These are phyloP conservation scores for Mycena kentingensis DNA, from an alignment of 768 basidiomycete genomes.

Conservation along the genomic window DNA sequence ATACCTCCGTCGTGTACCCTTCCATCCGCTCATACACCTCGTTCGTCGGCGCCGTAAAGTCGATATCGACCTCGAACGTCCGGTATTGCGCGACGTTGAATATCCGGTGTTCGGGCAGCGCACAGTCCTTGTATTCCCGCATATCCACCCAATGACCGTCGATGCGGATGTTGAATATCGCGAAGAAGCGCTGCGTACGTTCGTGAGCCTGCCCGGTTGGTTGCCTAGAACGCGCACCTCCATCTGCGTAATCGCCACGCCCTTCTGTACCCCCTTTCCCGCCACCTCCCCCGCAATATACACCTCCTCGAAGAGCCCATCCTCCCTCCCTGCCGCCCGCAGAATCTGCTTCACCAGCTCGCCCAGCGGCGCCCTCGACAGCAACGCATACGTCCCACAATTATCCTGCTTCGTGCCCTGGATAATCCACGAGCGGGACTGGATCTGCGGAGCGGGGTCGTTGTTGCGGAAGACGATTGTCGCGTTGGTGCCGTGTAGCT, in stretches of 20 bases:
- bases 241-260: slow-evolving; percentile 20
- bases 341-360: slow-evolving; percentile 25
- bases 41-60: slow-evolving; percentile 7
- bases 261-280: slow-evolving; percentile 24
- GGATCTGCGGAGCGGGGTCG: slow-evolving; percentile 15
- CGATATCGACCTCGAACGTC: slow-evolving; percentile 22
- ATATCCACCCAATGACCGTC: slow-evolving; percentile 27
- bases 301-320: slow-evolving; percentile 15
- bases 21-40: slow-evolving; percentile 16
- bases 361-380: slow-evolving; percentile 21
- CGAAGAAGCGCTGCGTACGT: slow-evolving; percentile 20
- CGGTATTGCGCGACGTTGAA: slow-evolving; percentile 22
- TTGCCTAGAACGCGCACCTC: slow-evolving; percentile 2
- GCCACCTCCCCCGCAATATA: slow-evolving; percentile 24
- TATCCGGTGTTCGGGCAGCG: slow-evolving; percentile 22
- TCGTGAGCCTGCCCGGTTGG: background rate
- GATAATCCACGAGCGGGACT: slow-evolving; percentile 25
- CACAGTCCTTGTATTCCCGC: slow-evolving; percentile 20
- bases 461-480: slow-evolving; percentile 19
- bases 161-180: slow-evolving; percentile 28
- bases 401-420: slow-evolving; percentile 14
- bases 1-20: slow-evolving; percentile 23
- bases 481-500: slow-evolving; percentile 26
- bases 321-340: slow-evolving; percentile 6
- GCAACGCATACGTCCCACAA: slow-evolving; percentile 19